Conservation (phyloP, 208 protist species). For the Trypanosoma cruzi region DNA sequence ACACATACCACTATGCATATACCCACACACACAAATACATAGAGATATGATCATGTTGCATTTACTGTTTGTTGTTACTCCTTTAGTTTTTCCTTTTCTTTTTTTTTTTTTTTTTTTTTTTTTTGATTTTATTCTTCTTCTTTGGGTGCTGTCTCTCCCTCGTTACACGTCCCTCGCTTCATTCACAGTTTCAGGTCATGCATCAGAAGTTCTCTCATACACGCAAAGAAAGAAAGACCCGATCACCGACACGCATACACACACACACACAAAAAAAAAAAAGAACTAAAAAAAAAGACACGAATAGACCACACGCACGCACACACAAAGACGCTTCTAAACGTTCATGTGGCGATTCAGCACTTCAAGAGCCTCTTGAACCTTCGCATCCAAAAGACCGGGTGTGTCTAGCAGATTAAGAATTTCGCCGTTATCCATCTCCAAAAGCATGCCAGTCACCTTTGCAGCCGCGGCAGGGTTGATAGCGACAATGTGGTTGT, state of each 20-base stretch:
- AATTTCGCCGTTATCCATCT: conserved; percentile 97
- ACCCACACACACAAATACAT: not conserved
- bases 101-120: not conserved
- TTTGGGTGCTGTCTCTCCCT: not conserved
- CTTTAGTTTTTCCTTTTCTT: not conserved
- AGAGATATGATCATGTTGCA: not conserved
- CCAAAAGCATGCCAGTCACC: conserved; percentile 99
- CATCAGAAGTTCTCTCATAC: not conserved
- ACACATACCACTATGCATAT: conserved; percentile 7
- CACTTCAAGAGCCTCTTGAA: conserved; percentile 96
- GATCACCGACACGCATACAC: not conserved
- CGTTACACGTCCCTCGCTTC: not conserved
- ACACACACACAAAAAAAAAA: not conserved
- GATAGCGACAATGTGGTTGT: conserved; percentile 92
- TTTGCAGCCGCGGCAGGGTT: conserved; percentile 94
- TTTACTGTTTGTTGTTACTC: not conserved
- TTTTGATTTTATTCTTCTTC: not conserved
- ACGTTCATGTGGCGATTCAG: conserved; percentile 91
- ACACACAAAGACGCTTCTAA: conserved; percentile 12
- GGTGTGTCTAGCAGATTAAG: conserved; percentile 95
- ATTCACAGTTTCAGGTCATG: not conserved
- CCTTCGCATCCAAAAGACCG: conserved; percentile 93
- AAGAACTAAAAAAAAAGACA: conserved; percentile 5
- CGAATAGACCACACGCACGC: not conserved
- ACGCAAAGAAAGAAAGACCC: no score